Evolutionary conservation across 805 yeast genomes (phyloP), one percentile per base, ranked within the genome.

Genomic region (Nakazawaea siamensis): DNA sequence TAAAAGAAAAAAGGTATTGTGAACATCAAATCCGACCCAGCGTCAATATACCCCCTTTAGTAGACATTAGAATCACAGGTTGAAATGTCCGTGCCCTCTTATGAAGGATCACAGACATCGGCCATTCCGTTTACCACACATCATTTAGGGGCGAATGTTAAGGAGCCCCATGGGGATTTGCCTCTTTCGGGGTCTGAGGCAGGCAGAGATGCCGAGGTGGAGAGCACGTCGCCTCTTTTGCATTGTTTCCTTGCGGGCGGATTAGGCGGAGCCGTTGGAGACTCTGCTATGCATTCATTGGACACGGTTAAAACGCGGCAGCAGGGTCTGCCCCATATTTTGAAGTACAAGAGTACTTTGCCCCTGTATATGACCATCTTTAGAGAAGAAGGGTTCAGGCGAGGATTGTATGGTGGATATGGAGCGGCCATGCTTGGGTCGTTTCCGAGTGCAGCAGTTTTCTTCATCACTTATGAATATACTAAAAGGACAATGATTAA

Each of bases 251-350:
- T 87, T 26, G 95, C 97, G 0, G 98, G 98, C 27, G 97, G 95
- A 1, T 58, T 90, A 32, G 98, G 98, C 6, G 98, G 97, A 1
- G 78, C 84, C 36, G 73, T 88, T 25, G 97, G 97, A 11, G 98
- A 90, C 50, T 70, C 92, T 1, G 61, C 75, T 20, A 92, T 92
- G 97, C 97, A 92, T 57, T 88, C 97, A 0, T 60, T 92, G 24
- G 99, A 92, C 52, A 92, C 98, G 0, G 95, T 92, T 21, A 92
- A 92, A 54, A 92, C 98, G 2, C 68, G 98, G 43, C 98, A 92
- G 55, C 99, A 92, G 53, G 97, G 95, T n/a, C 83, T 94, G 4
- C 78, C 83, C 16, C 63, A 67, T 43, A 68, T 68, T 15, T 43
- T 62, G 5, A 81, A 84, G 54, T 90, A 90, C 56, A 69, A 62